Conservation (phyloP, 2,329 filamentous ascomycete species). For the Thielaviopsis punctulata region DNA sequence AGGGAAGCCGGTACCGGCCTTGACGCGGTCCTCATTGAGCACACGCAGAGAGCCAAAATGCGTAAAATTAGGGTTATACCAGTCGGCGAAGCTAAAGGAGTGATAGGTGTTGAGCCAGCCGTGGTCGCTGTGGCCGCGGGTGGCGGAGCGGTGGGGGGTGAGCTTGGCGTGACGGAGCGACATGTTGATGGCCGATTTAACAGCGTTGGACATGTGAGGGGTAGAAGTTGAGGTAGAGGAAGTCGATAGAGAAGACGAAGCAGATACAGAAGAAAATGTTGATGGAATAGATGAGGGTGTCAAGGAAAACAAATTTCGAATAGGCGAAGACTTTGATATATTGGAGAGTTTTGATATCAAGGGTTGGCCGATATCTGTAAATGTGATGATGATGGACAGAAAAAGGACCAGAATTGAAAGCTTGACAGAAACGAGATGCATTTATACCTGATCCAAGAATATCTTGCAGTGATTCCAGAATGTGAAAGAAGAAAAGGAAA, state of each 20-base stretch:
- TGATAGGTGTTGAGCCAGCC: conserved; percentile 81
- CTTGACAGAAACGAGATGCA: conserved; percentile 20
- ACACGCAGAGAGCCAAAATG: conserved; percentile 65
- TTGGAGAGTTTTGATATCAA: neutral
- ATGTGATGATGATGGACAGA: conserved; percentile 23
- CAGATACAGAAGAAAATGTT: conserved; percentile 13
- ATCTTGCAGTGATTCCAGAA: neutral
- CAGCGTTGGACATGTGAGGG: conserved; percentile 19
- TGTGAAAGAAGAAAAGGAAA: neutral
- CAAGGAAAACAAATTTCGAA: conserved; percentile 11
- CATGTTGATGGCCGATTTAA: conserved; percentile 32
- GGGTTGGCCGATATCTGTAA: conserved; percentile 14
- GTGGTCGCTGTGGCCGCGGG: conserved; percentile 62
- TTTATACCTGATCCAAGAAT: conserved; percentile 20
- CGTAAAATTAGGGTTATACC: conserved; percentile 48
- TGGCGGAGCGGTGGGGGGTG: conserved; percentile 52
- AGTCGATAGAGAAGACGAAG: conserved; percentile 10
- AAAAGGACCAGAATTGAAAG: conserved; percentile 22
- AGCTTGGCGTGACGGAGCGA: conserved; percentile 52
- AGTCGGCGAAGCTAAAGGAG: conserved; percentile 66
- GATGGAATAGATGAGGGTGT: conserved; percentile 11
- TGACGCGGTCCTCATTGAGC: conserved; percentile 77
- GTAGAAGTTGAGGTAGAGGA: conserved; percentile 11
- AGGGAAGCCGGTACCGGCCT: conserved; percentile 58
- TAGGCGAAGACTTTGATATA: conserved; percentile 13